Conservation (phyloP, 1,284 basidiomycete species). For the Ceratobasidium sp. region DNA sequence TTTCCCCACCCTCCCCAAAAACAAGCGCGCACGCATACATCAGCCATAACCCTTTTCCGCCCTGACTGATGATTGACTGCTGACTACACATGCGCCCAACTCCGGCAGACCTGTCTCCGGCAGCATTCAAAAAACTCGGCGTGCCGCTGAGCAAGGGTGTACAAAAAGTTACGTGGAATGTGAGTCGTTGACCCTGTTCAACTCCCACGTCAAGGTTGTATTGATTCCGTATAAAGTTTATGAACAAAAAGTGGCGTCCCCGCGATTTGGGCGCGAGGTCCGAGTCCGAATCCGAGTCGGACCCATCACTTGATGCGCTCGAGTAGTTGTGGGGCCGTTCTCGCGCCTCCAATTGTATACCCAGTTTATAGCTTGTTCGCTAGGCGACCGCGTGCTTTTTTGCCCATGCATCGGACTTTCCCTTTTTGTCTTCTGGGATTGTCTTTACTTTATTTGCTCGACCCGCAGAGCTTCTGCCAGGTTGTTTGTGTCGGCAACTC, state of each 20-base stretch:
- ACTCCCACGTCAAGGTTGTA: neutral
- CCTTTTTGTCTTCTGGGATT: too few relatives aligned
- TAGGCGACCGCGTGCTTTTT: neutral
- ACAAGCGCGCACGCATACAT: neutral
- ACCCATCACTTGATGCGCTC: neutral
- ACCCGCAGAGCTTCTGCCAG: too few relatives aligned
- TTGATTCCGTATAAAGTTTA: neutral
- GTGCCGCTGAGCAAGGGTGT: conserved; percentile 23
- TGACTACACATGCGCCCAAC: too few relatives aligned
- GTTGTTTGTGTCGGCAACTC: too few relatives aligned
- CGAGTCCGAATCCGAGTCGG: conserved; percentile 7
- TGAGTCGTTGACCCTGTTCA: neutral
- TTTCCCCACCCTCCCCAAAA: neutral
- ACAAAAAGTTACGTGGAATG: conserved; percentile 21
- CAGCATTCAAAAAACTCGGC: conserved; percentile 24
- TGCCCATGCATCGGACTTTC: too few relatives aligned
- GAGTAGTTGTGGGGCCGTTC: neutral
- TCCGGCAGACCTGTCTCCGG: conserved; percentile 23
- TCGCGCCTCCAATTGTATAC: neutral
- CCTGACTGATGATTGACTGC: neutral
- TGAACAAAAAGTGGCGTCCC: conserved; percentile 16
- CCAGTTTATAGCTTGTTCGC: neutral
- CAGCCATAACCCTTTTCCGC: neutral
- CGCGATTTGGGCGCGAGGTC: conserved; percentile 9
- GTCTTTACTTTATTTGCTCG: too few relatives aligned